A percentile compares a stretch with the other conserved stretches of the same genome.
Evolutionary conservation across 352 stramenopile genomes (phyloP).

Genomic region (Peronosclerospora sorghi): DNA sequence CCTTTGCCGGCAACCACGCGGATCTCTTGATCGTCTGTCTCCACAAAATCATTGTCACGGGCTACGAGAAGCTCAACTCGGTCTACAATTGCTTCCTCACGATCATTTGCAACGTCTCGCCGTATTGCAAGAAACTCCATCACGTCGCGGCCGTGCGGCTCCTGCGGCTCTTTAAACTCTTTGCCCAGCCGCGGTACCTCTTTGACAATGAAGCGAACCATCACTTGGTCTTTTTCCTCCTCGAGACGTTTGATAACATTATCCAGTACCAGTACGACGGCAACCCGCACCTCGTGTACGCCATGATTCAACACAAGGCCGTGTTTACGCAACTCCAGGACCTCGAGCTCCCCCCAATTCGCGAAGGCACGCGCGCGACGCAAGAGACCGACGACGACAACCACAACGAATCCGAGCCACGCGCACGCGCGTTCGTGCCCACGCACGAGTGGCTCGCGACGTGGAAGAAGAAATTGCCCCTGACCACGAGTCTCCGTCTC

Average conservation of each 20-base stretch:
- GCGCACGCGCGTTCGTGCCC: conserved; percentile 72
- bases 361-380: conserved; percentile 18
- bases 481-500: conserved; percentile 91
- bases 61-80: conserved; percentile 92
- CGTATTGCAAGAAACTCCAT: conserved; percentile 95
- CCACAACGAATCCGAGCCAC: too few species aligned
- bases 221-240: conserved; percentile 91
- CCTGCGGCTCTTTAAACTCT: conserved; percentile 96
- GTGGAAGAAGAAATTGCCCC: conserved; percentile 90
- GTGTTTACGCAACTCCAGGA: conserved; percentile 88
- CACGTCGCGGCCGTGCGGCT: conserved; percentile 93
- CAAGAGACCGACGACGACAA: conserved; percentile 4
- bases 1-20: conserved; percentile 93
- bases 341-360: conserved; percentile 83
- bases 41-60: conserved; percentile 97
- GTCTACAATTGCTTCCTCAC: conserved; percentile 99
- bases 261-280: conserved; percentile 98
- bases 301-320: conserved; percentile 95
- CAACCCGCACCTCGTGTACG: conserved; percentile 97
- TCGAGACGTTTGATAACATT: conserved; percentile 99
- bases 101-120: conserved; percentile 97
- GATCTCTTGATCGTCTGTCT: conserved; percentile 95
- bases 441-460: conserved; percentile 91
- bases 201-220: conserved; percentile 95
- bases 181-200: conserved; percentile 88